A percentile compares a stretch with the other conserved stretches of the same genome.
These are phyloP conservation scores for Calonectria pseudoturangicola DNA, from an alignment of 2,329 filamentous ascomycete genomes.

Conservation along the genomic window DNA sequence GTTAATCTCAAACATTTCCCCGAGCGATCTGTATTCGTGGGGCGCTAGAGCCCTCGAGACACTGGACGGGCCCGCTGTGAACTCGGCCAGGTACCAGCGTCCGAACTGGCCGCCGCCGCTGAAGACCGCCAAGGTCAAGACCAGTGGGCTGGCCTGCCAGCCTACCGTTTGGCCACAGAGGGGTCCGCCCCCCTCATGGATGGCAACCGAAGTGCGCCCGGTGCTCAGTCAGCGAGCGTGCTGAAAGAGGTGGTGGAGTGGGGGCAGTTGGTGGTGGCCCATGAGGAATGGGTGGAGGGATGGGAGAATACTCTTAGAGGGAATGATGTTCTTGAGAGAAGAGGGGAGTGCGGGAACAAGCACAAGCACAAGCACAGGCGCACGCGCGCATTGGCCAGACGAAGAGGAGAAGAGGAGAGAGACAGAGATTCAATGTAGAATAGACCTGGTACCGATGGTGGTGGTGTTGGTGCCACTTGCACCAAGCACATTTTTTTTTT, in stretches of 20 bases:
- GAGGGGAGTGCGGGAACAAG: conserved; percentile 21
- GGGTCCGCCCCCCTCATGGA: conserved; percentile 6
- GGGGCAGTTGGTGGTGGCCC: conserved; percentile 21
- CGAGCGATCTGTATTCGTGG: conserved; percentile 39
- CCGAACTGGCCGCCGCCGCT: conserved; percentile 30
- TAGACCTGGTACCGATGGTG: conserved; percentile 6
- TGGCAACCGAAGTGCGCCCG: conserved; percentile 37
- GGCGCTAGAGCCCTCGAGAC: conserved; percentile 34
- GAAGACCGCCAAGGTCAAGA: conserved; percentile 16
- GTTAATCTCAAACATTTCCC: conserved; percentile 42
- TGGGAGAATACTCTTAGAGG: conserved; percentile 9
- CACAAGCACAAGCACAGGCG: not conserved
- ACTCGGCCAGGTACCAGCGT: conserved; percentile 19
- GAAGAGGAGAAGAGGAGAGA: conserved; percentile 18
- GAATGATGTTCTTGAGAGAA: conserved; percentile 27
- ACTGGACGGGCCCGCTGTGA: conserved; percentile 20
- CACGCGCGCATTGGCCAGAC: conserved; percentile 14
- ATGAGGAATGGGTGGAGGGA: conserved; percentile 30
- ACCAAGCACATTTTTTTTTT: not conserved
- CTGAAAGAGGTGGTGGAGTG: conserved; percentile 31
- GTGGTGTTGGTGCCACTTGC: conserved; percentile 23
- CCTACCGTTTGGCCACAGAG: conserved; percentile 2
- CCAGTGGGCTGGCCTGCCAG: conserved; percentile 7
- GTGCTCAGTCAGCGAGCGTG: conserved; percentile 25
- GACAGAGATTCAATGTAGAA: conserved; percentile 1